Conservation (phyloP, 2,329 filamentous ascomycete species). For the Pseudocercospora vitis region DNA sequence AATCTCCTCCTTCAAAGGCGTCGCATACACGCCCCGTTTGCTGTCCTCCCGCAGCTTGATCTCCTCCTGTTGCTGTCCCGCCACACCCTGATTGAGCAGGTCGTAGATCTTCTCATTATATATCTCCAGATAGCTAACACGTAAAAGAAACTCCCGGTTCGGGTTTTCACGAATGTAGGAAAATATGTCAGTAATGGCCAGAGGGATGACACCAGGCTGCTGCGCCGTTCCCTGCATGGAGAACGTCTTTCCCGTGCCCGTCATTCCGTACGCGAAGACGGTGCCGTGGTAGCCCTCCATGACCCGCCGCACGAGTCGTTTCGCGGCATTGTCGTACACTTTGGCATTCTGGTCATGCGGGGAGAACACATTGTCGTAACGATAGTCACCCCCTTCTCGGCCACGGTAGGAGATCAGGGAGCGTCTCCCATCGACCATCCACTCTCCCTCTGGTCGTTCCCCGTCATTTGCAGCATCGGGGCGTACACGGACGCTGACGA, state of each 20-base stretch:
- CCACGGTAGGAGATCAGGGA: constrained; percentile 81
- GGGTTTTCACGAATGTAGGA: constrained; percentile 98
- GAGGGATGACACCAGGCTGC: constrained; percentile 91
- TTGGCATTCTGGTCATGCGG: constrained; percentile 90
- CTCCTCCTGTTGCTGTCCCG: constrained; percentile 71
- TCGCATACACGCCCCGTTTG: constrained; percentile 95
- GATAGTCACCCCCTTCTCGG: constrained; percentile 88
- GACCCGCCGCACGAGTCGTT: constrained; percentile 88
- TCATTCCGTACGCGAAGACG: constrained; percentile 99
- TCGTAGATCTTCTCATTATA: constrained; percentile 99
- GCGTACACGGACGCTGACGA: constrained; percentile 91
- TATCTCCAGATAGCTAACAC: constrained; percentile 97
- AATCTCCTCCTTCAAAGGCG: constrained; percentile 94
- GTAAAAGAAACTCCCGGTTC: constrained; percentile 85
- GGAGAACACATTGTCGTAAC: constrained; percentile 95
- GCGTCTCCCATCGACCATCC: constrained; percentile 84
- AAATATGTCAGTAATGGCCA: constrained; percentile 98
- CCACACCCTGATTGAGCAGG: constrained; percentile 70
- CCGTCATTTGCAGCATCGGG: constrained; percentile 71
- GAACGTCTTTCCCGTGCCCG: constrained; percentile 96
- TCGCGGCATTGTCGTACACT: constrained; percentile 92
- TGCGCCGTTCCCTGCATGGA: constrained; percentile 98
- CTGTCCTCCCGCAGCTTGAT: constrained; percentile 96
- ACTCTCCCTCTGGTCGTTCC: constrained; percentile 70
- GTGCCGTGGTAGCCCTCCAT: constrained; percentile 99